Evolutionary conservation across 495 filamentous ascomycete species (phyloP).

Genomic region (Podospora australis): DNA sequence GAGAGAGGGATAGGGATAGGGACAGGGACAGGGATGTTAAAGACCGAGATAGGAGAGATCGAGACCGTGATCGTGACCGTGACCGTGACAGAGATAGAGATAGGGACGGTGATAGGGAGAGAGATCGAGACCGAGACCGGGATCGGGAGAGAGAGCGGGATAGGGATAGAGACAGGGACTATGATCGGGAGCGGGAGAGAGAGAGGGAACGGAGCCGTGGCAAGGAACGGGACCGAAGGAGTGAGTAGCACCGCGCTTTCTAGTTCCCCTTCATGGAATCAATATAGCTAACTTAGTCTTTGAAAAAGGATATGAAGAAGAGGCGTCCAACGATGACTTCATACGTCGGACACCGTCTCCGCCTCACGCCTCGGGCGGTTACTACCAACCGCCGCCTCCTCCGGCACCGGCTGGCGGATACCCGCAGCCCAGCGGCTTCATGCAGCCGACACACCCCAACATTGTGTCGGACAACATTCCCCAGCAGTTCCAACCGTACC

Average conservation of each 20-base stretch:
- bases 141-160: slow-evolving; percentile 17
- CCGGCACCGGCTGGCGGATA: slow-evolving; percentile 12
- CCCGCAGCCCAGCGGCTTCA: slow-evolving; percentile 28
- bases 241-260: slow-evolving; percentile 15
- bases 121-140: slow-evolving; percentile 17
- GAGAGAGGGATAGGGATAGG: slow-evolving; percentile 28
- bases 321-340: slow-evolving; percentile 26
- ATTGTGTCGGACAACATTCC: slow-evolving; percentile 29
- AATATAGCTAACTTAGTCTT: too few relatives aligned
- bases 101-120: slow-evolving; percentile 10
- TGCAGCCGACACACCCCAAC: slow-evolving; percentile 36
- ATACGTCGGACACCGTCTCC: slow-evolving; percentile 39
- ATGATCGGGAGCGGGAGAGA: slow-evolving; percentile 11
- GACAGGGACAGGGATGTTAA: slow-evolving; percentile 24
- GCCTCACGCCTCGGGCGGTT: slow-evolving; percentile 47
- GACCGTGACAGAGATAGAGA: slow-evolving; percentile 15
- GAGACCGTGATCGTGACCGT: not conserved
- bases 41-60: slow-evolving; percentile 12
- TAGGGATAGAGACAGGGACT: slow-evolving; percentile 8
- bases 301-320: slow-evolving; percentile 42
- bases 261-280: slow-evolving; percentile 2
- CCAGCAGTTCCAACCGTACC: slow-evolving; percentile 24
- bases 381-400: slow-evolving; percentile 36
- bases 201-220: slow-evolving; percentile 20
- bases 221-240: slow-evolving; percentile 36